phyloP scores from a whole-genome alignment of 208 protist genomes.

The Trichomonas tenax region DNA sequence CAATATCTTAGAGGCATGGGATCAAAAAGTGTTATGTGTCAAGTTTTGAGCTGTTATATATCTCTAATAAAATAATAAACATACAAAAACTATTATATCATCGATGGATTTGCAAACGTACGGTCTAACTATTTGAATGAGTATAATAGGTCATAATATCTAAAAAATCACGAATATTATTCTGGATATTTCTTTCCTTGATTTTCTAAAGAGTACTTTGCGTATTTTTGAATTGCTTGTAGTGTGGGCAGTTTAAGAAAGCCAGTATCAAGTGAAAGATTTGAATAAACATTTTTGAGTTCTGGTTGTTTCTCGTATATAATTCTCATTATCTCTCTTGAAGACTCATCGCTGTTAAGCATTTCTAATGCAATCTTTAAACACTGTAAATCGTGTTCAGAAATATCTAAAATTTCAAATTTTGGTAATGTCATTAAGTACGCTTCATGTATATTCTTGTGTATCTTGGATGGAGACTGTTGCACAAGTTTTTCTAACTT shows the following conservation, averaged over 20 bases:
- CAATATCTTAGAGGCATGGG: no score
- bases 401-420: background rate
- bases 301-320: background rate
- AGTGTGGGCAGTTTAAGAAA: background rate
- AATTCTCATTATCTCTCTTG: background rate
- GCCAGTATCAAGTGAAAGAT: background rate
- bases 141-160: no score
- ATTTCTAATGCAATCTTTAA: background rate
- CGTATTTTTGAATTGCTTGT: background rate
- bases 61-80: no score
- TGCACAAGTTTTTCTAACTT: background rate
- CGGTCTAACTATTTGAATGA: no score
- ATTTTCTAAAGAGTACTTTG: background rate
- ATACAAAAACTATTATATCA: no score
- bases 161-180: no score
- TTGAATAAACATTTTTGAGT: background rate
- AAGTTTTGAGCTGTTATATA: no score
- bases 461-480: background rate
- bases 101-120: no score
- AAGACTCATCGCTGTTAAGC: background rate
- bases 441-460: background rate
- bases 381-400: background rate
- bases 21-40: no score
- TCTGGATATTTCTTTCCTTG: background rate
- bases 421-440: background rate